Base-by-base conservation (phyloP, 2,329 filamentous ascomycete genomes). In the Fusarium clavum region DNA sequence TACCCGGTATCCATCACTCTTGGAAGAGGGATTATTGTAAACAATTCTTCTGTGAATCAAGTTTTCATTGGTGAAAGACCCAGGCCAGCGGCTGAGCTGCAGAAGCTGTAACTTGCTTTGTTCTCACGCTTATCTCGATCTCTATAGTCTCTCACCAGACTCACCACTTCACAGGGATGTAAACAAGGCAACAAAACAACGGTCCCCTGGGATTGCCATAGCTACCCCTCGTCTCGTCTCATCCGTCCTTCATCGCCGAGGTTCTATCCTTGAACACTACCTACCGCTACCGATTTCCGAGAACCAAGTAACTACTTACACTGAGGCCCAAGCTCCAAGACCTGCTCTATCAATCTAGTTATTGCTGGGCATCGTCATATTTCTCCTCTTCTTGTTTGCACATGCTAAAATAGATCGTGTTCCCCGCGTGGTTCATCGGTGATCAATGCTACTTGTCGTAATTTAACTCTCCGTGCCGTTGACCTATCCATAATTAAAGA, bases 361-460 rank as follows among this genome's bases (percentile, higher is more conserved):
- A 41, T 41, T 34, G 34, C 49, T 52, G 32, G 34, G 24, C 34
- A 41, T 52, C 49, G 49, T 52, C 49, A 43, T 52, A 43, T 43
- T 52, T 41, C 34, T 34, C n/a, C 27, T 34, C 48, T 56, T 48
- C 43, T 48, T 57, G 57, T 48, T 59, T 57, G 57, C 54, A 62
- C 60, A 22, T 48, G n/a, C 30, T 40, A n/a, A 40, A 52, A 25
- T 43, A 44, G 52, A 41, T 61, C 63, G 43, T 58, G 63, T 53
- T 63, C 57, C 16, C 58, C 71, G 27, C 64, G 65, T 11, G 67
- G 69, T 14, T 61, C 61, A 41, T 66, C 63, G 29, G 60, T 63
- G 54, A 75, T 74, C 67, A 75, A 74, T 69, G 68, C 48, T 69
- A 56, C 34, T 57, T 58, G 55, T 70, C 67, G 53, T 75, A 73